Conservation (phyloP, 2,329 filamentous ascomycete species). For the Colletotrichum viniferum region DNA sequence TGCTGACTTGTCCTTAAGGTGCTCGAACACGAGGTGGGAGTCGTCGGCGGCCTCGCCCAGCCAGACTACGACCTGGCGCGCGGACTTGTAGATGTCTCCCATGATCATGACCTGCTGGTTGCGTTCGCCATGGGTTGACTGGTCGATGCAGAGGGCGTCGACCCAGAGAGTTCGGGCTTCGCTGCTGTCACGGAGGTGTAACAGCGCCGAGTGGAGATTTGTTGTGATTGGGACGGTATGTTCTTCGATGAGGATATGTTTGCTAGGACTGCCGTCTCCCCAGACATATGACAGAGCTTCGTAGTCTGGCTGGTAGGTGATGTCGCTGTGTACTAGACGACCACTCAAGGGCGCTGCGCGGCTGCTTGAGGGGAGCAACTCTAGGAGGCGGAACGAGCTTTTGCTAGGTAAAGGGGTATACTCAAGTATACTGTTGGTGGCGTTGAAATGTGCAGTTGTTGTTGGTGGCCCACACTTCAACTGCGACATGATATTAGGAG, state of each 20-base stretch:
- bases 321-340: background rate
- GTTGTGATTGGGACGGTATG: background rate
- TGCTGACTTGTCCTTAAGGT: background rate
- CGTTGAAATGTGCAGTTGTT: background rate
- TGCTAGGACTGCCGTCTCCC: background rate
- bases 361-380: background rate
- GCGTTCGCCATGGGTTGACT: background rate
- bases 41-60: background rate
- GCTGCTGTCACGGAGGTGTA: background rate
- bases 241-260: background rate
- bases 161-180: background rate
- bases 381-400: background rate
- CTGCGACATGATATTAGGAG: background rate
- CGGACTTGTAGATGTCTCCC: background rate
- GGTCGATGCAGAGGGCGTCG: background rate
- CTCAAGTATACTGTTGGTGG: background rate
- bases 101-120: background rate
- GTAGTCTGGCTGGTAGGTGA: background rate
- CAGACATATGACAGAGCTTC: background rate
- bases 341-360: background rate
- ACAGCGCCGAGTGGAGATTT: background rate
- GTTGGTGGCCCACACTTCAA: background rate
- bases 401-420: background rate
- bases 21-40: background rate
- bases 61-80: background rate